A percentile compares a stretch with the other conserved stretches of the same genome.
Evolutionary conservation across 345 rosid species (phyloP).

Genomic region (Hypericum perforatum): DNA sequence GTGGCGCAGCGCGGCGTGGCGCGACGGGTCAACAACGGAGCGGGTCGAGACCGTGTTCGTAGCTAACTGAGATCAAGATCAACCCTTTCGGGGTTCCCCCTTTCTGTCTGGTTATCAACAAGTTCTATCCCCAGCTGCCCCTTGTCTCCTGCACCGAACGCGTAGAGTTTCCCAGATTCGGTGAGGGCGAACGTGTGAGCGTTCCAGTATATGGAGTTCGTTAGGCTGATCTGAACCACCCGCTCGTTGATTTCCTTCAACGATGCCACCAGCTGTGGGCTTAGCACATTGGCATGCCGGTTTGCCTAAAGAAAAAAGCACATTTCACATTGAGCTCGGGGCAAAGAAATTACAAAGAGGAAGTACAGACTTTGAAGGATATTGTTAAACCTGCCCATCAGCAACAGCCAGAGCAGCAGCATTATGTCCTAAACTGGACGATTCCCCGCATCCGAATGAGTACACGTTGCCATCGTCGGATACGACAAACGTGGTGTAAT

Average conservation of each 20-base stretch:
- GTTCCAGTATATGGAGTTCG: conserved; percentile 68
- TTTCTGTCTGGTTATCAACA: conserved; percentile 51
- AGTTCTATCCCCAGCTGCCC: conserved; percentile 87
- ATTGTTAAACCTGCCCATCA: conserved; percentile 48
- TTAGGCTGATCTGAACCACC: conserved; percentile 81
- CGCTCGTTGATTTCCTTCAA: conserved; percentile 64
- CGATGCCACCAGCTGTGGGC: conserved; percentile 59
- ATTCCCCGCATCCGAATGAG: conserved; percentile 91
- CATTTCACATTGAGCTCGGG: not conserved
- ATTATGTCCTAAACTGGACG: conserved; percentile 84
- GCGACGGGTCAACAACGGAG: too few relatives aligned
- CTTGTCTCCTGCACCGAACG: conserved; percentile 88
- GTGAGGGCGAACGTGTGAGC: conserved; percentile 90
- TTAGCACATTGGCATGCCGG: conserved; percentile 51
- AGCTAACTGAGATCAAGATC: conserved; percentile 55
- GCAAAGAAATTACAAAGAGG: not conserved
- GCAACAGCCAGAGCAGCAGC: conserved; percentile 30
- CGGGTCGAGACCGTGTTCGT: too few relatives aligned
- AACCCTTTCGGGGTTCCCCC: conserved; percentile 68
- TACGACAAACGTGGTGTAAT: conserved; percentile 81
- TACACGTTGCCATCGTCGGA: conserved; percentile 87
- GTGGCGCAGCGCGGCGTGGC: too few relatives aligned
- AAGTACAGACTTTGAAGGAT: not conserved
- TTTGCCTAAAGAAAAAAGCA: conserved; percentile 36
- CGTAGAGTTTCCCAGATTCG: conserved; percentile 71